Conservation (phyloP, 331 rosid species). For the Stylosanthes scabra region DNA sequence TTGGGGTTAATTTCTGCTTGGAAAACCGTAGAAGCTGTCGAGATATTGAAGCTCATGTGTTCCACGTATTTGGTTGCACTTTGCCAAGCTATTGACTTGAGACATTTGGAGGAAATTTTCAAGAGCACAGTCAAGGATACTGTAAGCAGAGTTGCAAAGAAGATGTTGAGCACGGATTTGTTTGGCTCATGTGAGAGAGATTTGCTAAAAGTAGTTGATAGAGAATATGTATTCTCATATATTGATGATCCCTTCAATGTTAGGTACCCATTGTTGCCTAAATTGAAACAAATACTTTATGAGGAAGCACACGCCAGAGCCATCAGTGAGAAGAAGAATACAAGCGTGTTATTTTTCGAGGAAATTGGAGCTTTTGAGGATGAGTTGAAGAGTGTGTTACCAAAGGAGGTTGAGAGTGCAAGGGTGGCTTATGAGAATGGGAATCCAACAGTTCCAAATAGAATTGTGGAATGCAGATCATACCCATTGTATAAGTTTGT, state of each 20-base stretch:
- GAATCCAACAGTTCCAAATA: slow-evolving; percentile 41
- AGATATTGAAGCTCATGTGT: slow-evolving; percentile 51
- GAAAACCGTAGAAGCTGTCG: slow-evolving; percentile 51
- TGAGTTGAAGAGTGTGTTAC: slow-evolving; percentile 44
- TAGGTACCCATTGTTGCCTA: slow-evolving; percentile 40
- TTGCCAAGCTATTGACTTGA: slow-evolving; percentile 59
- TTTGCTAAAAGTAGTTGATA: slow-evolving; percentile 44
- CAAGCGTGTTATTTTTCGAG: slow-evolving; percentile 37
- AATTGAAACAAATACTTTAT: slow-evolving; percentile 53
- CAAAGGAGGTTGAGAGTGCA: slow-evolving; percentile 45
- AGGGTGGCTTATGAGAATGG: slow-evolving; percentile 48
- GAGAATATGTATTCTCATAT: slow-evolving; percentile 52
- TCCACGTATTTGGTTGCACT: slow-evolving; percentile 54
- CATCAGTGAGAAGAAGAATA: slow-evolving; percentile 42
- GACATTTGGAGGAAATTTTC: slow-evolving; percentile 52
- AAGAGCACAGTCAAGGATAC: slow-evolving; percentile 35
- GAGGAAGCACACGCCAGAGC: slow-evolving; percentile 46
- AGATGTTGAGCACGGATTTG: slow-evolving; percentile 34
- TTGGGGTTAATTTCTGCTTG: slow-evolving; percentile 53
- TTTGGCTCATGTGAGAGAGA: slow-evolving; percentile 35
- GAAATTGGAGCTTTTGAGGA: slow-evolving; percentile 50
- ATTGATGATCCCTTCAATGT: slow-evolving; percentile 50
- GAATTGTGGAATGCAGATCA: slow-evolving; percentile 47
- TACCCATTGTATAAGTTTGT: slow-evolving; percentile 52
- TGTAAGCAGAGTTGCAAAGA: slow-evolving; percentile 34